Conservation (phyloP, 1,284 basidiomycete species). For the Paramarasmius palmivorus region DNA sequence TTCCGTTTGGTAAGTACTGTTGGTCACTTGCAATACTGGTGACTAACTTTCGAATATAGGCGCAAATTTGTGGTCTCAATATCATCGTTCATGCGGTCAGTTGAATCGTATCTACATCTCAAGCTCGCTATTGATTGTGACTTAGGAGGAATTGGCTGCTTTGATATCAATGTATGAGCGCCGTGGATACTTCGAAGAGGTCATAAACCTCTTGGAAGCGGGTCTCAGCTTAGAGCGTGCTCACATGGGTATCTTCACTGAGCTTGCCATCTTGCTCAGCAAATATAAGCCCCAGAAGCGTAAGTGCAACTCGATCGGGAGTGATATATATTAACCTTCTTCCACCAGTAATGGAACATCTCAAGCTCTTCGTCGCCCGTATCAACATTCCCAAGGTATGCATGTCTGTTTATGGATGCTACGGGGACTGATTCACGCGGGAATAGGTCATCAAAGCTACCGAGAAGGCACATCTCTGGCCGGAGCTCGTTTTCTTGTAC, state of each 20-base stretch:
- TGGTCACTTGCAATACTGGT: not conserved
- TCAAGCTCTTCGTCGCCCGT: slow-evolving; percentile 96
- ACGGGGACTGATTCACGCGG: not conserved
- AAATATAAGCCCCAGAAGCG: slow-evolving; percentile 95
- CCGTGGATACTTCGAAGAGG: slow-evolving; percentile 93
- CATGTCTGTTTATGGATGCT: not conserved
- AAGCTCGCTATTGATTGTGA: slow-evolving; percentile 3
- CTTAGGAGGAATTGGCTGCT: slow-evolving; percentile 82
- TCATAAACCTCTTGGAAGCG: slow-evolving; percentile 89
- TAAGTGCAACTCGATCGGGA: slow-evolving; percentile 38
- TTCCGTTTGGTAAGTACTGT: slow-evolving; percentile 74
- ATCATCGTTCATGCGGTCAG: slow-evolving; percentile 88
- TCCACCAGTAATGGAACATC: slow-evolving; percentile 91
- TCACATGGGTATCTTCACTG: slow-evolving; percentile 94
- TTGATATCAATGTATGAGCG: slow-evolving; percentile 89
- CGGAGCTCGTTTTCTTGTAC: slow-evolving; percentile 98
- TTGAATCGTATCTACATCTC: slow-evolving; percentile 12
- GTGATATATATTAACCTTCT: slow-evolving; percentile 9
- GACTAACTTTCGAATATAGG: slow-evolving; percentile 39
- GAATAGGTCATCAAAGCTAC: slow-evolving; percentile 87
- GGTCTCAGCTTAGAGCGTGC: slow-evolving; percentile 95
- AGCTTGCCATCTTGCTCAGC: slow-evolving; percentile 92
- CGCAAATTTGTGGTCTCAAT: slow-evolving; percentile 98
- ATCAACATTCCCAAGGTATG: slow-evolving; percentile 87
- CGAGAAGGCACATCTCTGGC: slow-evolving; percentile 97